These are phyloP conservation scores for Claviceps pusilla DNA, from an alignment of 2,329 filamentous ascomycete species.

Conservation along the genomic window DNA sequence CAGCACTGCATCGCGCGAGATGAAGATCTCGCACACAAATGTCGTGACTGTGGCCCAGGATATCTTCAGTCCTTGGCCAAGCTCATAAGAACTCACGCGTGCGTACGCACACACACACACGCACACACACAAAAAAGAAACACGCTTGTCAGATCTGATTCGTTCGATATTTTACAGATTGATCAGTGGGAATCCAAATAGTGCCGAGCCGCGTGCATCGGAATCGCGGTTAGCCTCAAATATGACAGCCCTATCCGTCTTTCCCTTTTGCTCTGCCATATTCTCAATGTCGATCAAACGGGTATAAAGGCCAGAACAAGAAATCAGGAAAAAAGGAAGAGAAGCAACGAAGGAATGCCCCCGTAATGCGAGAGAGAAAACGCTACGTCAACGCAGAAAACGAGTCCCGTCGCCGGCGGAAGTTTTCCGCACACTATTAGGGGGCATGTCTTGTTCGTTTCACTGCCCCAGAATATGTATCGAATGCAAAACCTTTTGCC, in stretches of 20 bases:
- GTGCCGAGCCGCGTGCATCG: neutral
- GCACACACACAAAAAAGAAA: neutral
- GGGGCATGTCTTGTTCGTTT: neutral
- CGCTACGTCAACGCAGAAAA: neutral
- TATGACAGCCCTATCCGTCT: neutral
- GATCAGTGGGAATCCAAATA: neutral
- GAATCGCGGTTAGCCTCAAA: neutral
- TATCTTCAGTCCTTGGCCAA: neutral
- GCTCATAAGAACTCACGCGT: neutral
- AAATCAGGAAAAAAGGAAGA: neutral
- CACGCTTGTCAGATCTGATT: neutral
- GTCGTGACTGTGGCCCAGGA: neutral
- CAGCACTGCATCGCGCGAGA: neutral
- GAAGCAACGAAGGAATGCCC: neutral
- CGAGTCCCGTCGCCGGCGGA: neutral
- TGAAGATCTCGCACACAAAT: neutral
- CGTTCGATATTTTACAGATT: neutral
- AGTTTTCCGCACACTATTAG: neutral
- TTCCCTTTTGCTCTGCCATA: neutral
- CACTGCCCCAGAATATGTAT: neutral
- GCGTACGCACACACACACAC: no score
- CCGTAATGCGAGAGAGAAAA: neutral
- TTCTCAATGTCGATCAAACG: neutral
- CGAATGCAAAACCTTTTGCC: neutral
- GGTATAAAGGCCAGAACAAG: neutral